Conservation (phyloP, 345 rosid species). For the Brassica incana region DNA sequence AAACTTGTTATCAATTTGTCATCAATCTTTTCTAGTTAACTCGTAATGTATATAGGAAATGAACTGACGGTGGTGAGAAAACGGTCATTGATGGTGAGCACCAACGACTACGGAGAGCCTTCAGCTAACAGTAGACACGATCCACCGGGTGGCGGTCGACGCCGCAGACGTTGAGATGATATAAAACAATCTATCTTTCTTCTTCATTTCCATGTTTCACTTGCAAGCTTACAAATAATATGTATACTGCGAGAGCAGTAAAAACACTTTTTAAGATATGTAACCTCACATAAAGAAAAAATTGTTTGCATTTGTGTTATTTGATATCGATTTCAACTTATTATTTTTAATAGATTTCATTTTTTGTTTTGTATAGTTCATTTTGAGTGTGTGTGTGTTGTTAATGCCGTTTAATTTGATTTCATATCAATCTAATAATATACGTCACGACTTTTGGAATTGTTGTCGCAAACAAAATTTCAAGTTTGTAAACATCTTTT, state of each 20-base stretch:
- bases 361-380: not conserved
- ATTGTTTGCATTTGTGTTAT: constrained; percentile 10
- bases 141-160: constrained; percentile 45
- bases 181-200: not conserved
- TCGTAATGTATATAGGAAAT: constrained; percentile 24
- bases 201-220: not conserved
- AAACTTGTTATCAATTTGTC: not conserved
- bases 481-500: not conserved
- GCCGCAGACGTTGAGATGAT: constrained; percentile 33
- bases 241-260: not conserved
- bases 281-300: not conserved
- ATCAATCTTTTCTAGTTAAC: not conserved
- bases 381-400: not conserved
- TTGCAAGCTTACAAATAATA: constrained; percentile 11
- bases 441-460: not conserved
- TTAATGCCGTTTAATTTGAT: not conserved
- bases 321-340: not conserved
- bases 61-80: constrained; percentile 32
- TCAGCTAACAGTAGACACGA: constrained; percentile 59
- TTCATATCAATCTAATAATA: not conserved
- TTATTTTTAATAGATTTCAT: not conserved
- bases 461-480: not conserved
- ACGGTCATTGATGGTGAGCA: constrained; percentile 49
- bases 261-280: not conserved
- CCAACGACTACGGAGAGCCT: constrained; percentile 56